Percentiles rank a stretch among this genome's conserved stretches.
Conservation (phyloP, 2,329 filamentous ascomycete species). For the Cytospora mali region DNA sequence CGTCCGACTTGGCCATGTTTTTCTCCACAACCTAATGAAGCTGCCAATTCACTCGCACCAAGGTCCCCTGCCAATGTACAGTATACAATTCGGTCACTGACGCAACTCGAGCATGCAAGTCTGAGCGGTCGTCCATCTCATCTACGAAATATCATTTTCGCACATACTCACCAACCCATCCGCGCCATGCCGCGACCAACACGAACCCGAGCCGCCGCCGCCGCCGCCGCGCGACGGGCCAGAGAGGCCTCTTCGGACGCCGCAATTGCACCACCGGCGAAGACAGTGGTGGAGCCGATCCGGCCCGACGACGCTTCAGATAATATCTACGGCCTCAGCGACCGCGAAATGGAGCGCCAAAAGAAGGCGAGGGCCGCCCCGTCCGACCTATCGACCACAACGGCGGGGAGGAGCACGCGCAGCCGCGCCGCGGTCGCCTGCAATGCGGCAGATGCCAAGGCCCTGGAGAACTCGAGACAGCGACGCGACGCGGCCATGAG, state of each 20-base stretch:
- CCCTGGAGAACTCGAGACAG: conserved; percentile 32
- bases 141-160: conserved; percentile 6
- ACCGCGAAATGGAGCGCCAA: conserved; percentile 35
- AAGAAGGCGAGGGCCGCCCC: conserved; percentile 23
- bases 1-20: conserved; percentile 23
- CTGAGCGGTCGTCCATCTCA: neutral
- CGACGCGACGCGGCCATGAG: conserved; percentile 43
- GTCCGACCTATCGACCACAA: conserved; percentile 16
- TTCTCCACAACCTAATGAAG: conserved; percentile 24
- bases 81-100: conserved; percentile 18
- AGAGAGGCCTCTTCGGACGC: conserved; percentile 27
- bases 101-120: conserved; percentile 2
- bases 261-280: conserved; percentile 21
- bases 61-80: conserved; percentile 11
- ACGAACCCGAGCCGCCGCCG: conserved; percentile 37
- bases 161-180: neutral
- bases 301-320: conserved; percentile 21
- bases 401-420: conserved; percentile 19
- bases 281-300: conserved; percentile 21
- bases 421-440: neutral
- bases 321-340: conserved; percentile 41
- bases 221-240: conserved; percentile 29
- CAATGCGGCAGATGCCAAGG: conserved; percentile 30
- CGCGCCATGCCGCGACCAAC: conserved; percentile 37
- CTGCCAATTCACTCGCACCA: conserved; percentile 14